Conservation (phyloP, 2,329 filamentous ascomycete genomes). For the Clarireedia paspali region DNA sequence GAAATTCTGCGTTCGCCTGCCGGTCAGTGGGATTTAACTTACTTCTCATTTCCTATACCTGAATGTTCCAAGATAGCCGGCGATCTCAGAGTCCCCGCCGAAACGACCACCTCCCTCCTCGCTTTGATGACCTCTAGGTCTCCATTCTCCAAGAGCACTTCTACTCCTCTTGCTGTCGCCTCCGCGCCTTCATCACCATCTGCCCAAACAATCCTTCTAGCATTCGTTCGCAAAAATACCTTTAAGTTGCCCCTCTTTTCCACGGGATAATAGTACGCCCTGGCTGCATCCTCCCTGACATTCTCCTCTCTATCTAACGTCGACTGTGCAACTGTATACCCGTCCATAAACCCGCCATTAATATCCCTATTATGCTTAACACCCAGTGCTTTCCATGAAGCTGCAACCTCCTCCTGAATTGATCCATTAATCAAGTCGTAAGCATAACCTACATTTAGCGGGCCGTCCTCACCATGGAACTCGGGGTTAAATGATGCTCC, state of each 20-base stretch:
- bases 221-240: constrained; percentile 15
- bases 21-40: background rate
- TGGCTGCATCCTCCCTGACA: constrained; percentile 16
- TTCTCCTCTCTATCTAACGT: constrained; percentile 22
- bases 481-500: constrained; percentile 10
- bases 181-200: background rate
- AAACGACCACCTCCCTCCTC: constrained; percentile 27
- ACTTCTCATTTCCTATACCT: constrained; percentile 26
- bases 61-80: constrained; percentile 32
- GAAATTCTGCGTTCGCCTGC: background rate
- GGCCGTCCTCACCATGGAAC: constrained; percentile 14
- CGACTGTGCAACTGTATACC: constrained; percentile 12
- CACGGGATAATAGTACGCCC: constrained; percentile 18
- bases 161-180: constrained; percentile 32
- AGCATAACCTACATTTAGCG: constrained; percentile 15
- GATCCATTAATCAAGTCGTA: constrained; percentile 11
- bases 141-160: constrained; percentile 13
- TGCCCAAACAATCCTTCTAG: constrained; percentile 12
- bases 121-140: constrained; percentile 18
- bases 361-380: constrained; percentile 11
- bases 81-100: constrained; percentile 23
- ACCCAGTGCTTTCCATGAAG: constrained; percentile 10
- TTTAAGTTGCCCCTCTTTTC: constrained; percentile 11
- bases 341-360: constrained; percentile 15
- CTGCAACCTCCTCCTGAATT: background rate